Evolutionary conservation across 106 monocot species (phyloP).

Genomic region (Hemerocallis citrina): DNA sequence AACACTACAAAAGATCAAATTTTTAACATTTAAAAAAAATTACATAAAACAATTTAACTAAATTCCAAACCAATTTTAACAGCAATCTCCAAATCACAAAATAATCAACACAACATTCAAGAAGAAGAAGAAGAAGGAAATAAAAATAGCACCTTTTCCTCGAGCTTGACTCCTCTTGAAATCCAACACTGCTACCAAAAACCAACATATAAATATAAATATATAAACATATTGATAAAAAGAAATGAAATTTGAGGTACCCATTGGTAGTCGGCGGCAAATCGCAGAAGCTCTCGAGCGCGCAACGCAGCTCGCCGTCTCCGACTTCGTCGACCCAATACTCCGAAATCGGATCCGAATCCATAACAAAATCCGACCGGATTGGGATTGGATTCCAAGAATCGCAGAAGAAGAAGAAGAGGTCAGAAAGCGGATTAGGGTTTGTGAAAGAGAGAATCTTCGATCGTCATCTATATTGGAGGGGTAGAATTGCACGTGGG

Average conservation of each 20-base stretch:
- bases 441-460: too few relatives aligned
- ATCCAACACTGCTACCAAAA: slow-evolving; percentile 7
- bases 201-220: neutral
- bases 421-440: too few relatives aligned
- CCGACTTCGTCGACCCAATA: slow-evolving; percentile 47
- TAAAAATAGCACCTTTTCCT: slow-evolving; percentile 46
- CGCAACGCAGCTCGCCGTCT: slow-evolving; percentile 46
- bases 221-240: neutral
- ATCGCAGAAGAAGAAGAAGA: too few relatives aligned
- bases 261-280: slow-evolving; percentile 17
- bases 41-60: too few relatives aligned
- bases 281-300: slow-evolving; percentile 44
- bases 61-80: too few relatives aligned
- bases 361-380: slow-evolving; percentile 14
- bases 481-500: too few relatives aligned
- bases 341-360: slow-evolving; percentile 30
- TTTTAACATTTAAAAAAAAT: too few relatives aligned
- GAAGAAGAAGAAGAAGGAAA: neutral
- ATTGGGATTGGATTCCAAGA: too few relatives aligned
- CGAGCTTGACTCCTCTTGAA: slow-evolving; percentile 15
- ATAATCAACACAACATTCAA: neutral
- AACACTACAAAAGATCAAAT: too few relatives aligned
- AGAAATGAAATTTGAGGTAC: slow-evolving; percentile 5
- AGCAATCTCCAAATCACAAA: too few relatives aligned
- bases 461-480: too few relatives aligned